Evolutionary conservation across 106 monocot genomes (phyloP).

Genomic region (Phalaenopsis equestris): DNA sequence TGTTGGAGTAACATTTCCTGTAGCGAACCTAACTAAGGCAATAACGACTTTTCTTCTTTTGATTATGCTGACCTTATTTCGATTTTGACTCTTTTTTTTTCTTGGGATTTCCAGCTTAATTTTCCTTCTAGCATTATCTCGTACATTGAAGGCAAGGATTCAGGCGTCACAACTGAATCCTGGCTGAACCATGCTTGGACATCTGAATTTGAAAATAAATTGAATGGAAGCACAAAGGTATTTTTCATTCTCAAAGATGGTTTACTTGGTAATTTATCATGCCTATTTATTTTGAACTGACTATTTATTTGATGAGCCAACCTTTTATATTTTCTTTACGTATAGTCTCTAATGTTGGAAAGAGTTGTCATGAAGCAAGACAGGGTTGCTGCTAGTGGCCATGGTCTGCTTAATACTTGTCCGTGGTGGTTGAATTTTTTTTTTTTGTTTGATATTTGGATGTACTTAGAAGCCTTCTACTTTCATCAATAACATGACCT

Average conservation of each 20-base stretch:
- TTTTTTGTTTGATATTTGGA: no score
- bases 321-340: neutral
- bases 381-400: neutral
- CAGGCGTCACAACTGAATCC: slow-evolving; percentile 48
- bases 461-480: no score
- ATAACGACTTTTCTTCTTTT: neutral
- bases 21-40: slow-evolving; percentile 58
- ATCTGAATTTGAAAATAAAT: slow-evolving; percentile 23
- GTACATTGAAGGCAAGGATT: slow-evolving; percentile 63
- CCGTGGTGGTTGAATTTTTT: neutral
- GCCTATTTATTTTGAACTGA: neutral
- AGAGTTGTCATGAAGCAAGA: neutral
- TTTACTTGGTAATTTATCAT: neutral
- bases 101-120: slow-evolving; percentile 46
- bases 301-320: neutral
- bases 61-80: neutral
- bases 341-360: neutral
- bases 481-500: no score
- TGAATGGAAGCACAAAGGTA: slow-evolving; percentile 31
- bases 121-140: slow-evolving; percentile 68
- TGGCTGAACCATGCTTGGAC: slow-evolving; percentile 59
- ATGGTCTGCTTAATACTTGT: neutral
- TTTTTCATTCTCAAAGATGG: neutral
- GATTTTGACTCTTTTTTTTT: neutral
- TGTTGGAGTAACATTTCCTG: slow-evolving; percentile 57